These are phyloP conservation scores for Suillus subaureus DNA, from an alignment of 768 basidiomycete species.

Conservation along the genomic window DNA sequence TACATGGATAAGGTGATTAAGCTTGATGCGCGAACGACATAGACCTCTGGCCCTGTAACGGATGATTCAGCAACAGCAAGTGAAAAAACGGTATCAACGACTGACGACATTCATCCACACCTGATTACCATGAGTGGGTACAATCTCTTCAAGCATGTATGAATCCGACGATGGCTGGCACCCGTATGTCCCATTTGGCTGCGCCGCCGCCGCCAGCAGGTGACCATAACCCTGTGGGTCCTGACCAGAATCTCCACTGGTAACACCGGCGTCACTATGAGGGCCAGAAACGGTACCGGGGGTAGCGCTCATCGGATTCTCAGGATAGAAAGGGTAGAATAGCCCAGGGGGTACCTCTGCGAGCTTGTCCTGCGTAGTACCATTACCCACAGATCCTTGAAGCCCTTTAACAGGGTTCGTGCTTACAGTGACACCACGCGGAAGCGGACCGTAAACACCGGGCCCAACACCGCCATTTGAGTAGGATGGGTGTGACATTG, in stretches of 20 bases:
- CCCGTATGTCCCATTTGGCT: constrained; percentile 55
- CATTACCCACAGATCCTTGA: constrained; percentile 27
- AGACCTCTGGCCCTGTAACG: constrained; percentile 1
- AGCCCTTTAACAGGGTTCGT: constrained; percentile 32
- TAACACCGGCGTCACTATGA: constrained; percentile 21
- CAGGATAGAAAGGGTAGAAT: constrained; percentile 82
- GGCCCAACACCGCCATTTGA: constrained; percentile 31
- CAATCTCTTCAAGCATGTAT: constrained; percentile 72
- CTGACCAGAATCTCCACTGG: constrained; percentile 18
- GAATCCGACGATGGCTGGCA: constrained; percentile 60
- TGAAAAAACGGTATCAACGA: constrained; percentile 16
- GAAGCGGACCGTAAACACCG: constrained; percentile 29
- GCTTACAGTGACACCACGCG: constrained; percentile 28
- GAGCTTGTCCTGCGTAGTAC: constrained; percentile 38
- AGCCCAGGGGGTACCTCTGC: constrained; percentile 68
- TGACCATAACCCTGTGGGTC: constrained; percentile 48
- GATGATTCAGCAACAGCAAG: neutral
- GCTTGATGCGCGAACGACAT: constrained; percentile 3
- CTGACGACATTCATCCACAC: constrained; percentile 51
- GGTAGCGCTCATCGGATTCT: constrained; percentile 39
- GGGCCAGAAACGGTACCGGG: constrained; percentile 16
- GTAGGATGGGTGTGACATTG: constrained; percentile 36
- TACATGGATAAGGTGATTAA: constrained; percentile 14
- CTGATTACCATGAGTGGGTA: constrained; percentile 37
- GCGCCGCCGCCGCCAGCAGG: constrained; percentile 60